phyloP scores from a whole-genome alignment of 176 grass and related monocot species.

The Eragrostis nindensis region DNA sequence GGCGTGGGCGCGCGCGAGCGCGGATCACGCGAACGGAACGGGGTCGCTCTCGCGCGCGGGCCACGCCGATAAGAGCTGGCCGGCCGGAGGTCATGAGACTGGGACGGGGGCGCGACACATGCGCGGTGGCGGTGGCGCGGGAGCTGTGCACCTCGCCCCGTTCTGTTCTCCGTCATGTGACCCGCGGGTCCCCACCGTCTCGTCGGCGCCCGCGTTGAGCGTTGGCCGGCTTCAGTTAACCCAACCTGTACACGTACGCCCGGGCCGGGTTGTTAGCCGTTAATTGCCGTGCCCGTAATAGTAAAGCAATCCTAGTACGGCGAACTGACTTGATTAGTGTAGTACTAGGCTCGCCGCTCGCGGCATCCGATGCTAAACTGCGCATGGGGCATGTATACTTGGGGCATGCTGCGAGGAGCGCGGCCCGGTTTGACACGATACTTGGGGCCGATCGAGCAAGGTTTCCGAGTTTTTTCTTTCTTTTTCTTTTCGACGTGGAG shows the following conservation, averaged over 20 bases:
- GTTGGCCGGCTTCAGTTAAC: neutral
- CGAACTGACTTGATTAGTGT: neutral
- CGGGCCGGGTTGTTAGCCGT: conserved; percentile 25
- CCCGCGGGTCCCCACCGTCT: neutral
- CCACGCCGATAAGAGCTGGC: neutral
- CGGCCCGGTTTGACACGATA: too few relatives aligned
- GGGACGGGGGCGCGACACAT: neutral
- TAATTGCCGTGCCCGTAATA: neutral
- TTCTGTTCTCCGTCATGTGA: conserved; percentile 18
- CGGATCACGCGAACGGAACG: neutral
- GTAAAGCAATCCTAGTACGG: neutral
- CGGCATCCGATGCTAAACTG: neutral
- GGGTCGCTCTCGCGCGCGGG: neutral
- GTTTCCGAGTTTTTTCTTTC: too few relatives aligned
- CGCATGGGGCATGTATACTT: too few relatives aligned
- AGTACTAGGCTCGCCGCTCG: neutral
- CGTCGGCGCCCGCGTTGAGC: neutral
- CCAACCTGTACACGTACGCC: neutral
- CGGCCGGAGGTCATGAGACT: conserved; percentile 16
- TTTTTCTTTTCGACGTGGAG: neutral
- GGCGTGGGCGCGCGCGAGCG: neutral
- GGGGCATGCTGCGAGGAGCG: too few relatives aligned
- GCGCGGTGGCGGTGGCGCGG: neutral
- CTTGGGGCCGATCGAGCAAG: too few relatives aligned
- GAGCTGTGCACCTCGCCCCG: neutral